Base-by-base conservation (phyloP, 768 basidiomycete species). In the Ramaria rubella region DNA sequence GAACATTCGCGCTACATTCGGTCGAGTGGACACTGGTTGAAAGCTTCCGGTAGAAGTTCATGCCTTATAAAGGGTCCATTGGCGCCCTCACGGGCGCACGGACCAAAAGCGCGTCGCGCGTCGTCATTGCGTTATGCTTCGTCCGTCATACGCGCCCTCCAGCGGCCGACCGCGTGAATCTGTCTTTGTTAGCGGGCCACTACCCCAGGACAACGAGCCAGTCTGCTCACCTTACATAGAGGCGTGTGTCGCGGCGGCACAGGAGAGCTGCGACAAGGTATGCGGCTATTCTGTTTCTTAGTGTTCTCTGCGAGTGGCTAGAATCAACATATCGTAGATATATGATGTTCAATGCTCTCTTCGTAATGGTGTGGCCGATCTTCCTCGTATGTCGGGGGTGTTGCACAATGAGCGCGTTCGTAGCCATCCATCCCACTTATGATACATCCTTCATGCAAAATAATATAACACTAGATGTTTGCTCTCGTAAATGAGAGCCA, bases 211-310 rank as follows among this genome's bases (percentile, higher is more conserved):
- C 1, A 79, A 80, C 0, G 87, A 90, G 42, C 75, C 81, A 0
- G 75, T 78, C 56, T 90, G 86, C 63, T 86, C 86, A 3, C 86
- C 82, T 0, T 81, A 81, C 68, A 73, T 90, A 17, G 77, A 77
- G 52, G 88, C 89, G 69, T 89, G 88, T 63, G 88, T 90, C 4
- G 72, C 78, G 61, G 83, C 85, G 0, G 81, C 90, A 79, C 85
- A 89, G 62, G 85, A 88, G 61, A 89, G 87, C 62, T 90, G 86
- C 64, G 84, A 88, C 66, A 55, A 45, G 31, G 54, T 55, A 26
- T 26, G 70, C 11, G 31, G 29, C 14, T 27, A 36, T 9, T 11
- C 7, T 29, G 34, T 54, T 43, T 24, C 36, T 43, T 40, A 29
- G 27, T 31, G n/a, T 26, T 3, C 27, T 52, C 17, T 81, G 85